Evolutionary conservation across 2,329 filamentous ascomycete genomes (phyloP).

Genomic region (Cladosporium sp.): DNA sequence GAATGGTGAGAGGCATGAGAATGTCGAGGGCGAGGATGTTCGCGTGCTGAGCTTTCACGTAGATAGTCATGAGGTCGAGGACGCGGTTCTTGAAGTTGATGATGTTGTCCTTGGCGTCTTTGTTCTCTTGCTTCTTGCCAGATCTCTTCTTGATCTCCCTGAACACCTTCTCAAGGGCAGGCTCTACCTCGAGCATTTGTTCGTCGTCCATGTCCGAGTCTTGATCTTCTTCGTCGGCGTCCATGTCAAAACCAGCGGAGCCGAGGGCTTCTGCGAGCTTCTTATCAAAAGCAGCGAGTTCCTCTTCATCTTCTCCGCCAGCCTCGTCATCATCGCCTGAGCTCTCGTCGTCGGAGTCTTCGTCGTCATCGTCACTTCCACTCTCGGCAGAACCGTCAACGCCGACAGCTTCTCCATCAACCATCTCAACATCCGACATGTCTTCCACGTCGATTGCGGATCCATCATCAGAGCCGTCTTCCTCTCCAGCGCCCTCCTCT

Average conservation of each 20-base stretch:
- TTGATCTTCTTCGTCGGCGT: constrained; percentile 52
- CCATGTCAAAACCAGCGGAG: constrained; percentile 58
- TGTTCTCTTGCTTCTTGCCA: constrained; percentile 76
- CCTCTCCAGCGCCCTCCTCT: constrained; percentile 10
- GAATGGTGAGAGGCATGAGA: constrained; percentile 69
- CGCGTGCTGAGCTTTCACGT: constrained; percentile 71
- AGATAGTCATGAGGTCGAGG: constrained; percentile 81
- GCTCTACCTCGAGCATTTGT: constrained; percentile 87
- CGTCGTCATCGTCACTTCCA: constrained; percentile 26
- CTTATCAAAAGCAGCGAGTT: constrained; percentile 63
- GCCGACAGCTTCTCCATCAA: constrained; percentile 23
- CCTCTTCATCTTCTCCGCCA: constrained; percentile 44
- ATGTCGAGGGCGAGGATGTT: constrained; percentile 65
- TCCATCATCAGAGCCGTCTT: constrained; percentile 32
- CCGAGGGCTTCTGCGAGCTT: constrained; percentile 75
- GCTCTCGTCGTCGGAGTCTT: constrained; percentile 30
- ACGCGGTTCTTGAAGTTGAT: constrained; percentile 94
- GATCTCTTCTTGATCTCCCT: constrained; percentile 62
- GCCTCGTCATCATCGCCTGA: constrained; percentile 43
- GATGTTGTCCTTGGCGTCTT: constrained; percentile 82
- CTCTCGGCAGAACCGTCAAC: constrained; percentile 23
- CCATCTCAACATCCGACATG: constrained; percentile 32
- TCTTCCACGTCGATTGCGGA: constrained; percentile 35
- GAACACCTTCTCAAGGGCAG: constrained; percentile 80
- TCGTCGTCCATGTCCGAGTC: constrained; percentile 88